phyloP scores from a whole-genome alignment of 139 green algal genomes.

The Chlorella sp. region DNA sequence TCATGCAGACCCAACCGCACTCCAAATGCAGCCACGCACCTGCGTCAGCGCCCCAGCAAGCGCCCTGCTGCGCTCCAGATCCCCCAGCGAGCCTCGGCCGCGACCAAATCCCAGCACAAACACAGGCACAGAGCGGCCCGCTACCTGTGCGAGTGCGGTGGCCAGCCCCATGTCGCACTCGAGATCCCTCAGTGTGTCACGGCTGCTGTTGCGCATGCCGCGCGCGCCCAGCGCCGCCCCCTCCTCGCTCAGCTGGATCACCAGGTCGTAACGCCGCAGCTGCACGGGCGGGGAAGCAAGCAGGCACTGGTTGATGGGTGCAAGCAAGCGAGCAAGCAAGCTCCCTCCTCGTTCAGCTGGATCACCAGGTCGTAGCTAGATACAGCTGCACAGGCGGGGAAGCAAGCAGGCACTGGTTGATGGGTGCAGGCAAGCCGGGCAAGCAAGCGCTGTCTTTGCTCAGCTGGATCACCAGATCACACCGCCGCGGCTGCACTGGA shows the following conservation, averaged over 20 bases:
- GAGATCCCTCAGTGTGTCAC: slow-evolving; percentile 22
- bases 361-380: slow-evolving; percentile 54
- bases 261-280: slow-evolving; percentile 44
- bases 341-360: slow-evolving; percentile 32
- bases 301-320: background rate
- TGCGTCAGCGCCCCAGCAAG: slow-evolving; percentile 67
- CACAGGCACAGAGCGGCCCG: no score
- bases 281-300: background rate
- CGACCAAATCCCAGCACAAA: no score
- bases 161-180: slow-evolving; percentile 59
- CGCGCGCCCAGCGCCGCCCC: slow-evolving; percentile 21
- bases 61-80: slow-evolving; percentile 52
- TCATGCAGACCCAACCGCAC: no score
- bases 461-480: slow-evolving; percentile 54
- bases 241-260: slow-evolving; percentile 47
- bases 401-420: background rate
- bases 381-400: background rate
- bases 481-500: slow-evolving; percentile 6
- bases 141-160: no score
- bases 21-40: background rate
- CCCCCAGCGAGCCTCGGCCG: slow-evolving; percentile 6
- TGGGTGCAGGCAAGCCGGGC: background rate
- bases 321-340: no score
- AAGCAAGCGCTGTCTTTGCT: slow-evolving; percentile 37
- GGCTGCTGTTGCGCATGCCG: slow-evolving; percentile 27